Base-by-base conservation (phyloP, 495 filamentous ascomycete species). In the Penicillium malachiteum region DNA sequence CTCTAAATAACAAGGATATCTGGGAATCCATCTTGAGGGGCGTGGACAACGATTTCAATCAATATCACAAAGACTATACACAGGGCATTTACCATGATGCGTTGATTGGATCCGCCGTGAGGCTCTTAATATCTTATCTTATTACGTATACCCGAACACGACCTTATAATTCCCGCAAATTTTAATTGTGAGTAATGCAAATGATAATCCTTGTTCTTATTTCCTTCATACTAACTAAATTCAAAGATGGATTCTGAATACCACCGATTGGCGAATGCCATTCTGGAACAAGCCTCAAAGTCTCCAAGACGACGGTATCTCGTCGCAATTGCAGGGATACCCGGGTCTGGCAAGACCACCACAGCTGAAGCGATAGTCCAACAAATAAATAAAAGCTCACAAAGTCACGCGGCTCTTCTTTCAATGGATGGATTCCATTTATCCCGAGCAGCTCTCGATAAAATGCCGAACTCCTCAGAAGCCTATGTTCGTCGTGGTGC, bases 281-380 rank as follows among this genome's bases (percentile, higher is more conserved):
- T 69, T 50, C 60, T 52, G 42, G 52, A 45, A 3, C 60, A 64
- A 45, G 69, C 69, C 37, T 45, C 17, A 14, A 35, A 41, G 12
- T 62, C 66, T 38, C 21, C 54, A 5, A 60, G 66, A 30, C 37
- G 42, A 8, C 70, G 70, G 41, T 65, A 63, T 34, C 38, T 76
- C 12, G 67, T 78, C 35, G 75, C 71, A 31, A 70, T 81, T 26
- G 76, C 77, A 7, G 77, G 77, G 8, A 55, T 72, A 3, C 77
- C 78, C 6, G 78, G 78, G 0, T 74, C 74, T 5, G 78, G 78
- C 7, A 81, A 80, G 50, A 77, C 78, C 7, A 81, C 78, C 5
- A 77, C 71, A 10, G 74, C 75, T 1, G 55, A 66, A 16, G 65
- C 67, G 1, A 55, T 78, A 8, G 59, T 69, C 3, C 56, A 58